Evolutionary conservation across 495 filamentous ascomycete species (phyloP), one percentile per base, ranked within the genome.

Genomic region (Xylaria nigripes): DNA sequence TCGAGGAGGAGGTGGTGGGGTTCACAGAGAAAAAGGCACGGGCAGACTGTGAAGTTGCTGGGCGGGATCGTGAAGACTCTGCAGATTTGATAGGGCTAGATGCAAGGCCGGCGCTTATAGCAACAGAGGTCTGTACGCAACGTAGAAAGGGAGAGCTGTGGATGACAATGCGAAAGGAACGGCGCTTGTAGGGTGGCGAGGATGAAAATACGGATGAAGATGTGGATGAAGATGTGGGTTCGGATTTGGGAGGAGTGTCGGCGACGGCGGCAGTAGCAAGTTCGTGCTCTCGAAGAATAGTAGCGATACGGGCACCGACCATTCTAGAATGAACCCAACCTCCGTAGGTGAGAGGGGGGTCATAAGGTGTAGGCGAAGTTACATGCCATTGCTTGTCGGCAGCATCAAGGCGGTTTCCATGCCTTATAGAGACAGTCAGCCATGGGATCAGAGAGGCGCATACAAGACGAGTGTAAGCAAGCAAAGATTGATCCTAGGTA

Each of bases 341-440:
- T 55, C 89, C 86, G 64, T 96, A 97, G 15, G 91, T 96, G 44
- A 99, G 78, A 40, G 94, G 93, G 41, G 93, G 87, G 56, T 99
- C 92, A 73, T 97, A 97, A 5, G 93, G 94, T 3, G 87, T 92
- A 3, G 90, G 85, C 4, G 94, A 95, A n/a, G 87, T 85, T 12
- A 96, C 76, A 70, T 96, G 90, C 93, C 93, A 99, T 68, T 89
- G 79, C 63, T 88, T 87, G 73, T 97, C 90, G 55, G 90, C 89
- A 42, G 88, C 87, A 67, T 99, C 93, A 29, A 99, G 83, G 34
- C 93, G 85, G 40, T 89, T 84, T 57, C 93, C 93, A 68, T 99
- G 93, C 67, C 90, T 95, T 58, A 16, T 49, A 38, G 22, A 32
- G 15, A 19, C 2, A 16, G 30, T 24, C 30, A 48, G 46, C 21